Evolutionary conservation across 2,329 filamentous ascomycete species (phyloP), one percentile per base, ranked within the genome.

Genomic region (Hymenoscyphus albidus): DNA sequence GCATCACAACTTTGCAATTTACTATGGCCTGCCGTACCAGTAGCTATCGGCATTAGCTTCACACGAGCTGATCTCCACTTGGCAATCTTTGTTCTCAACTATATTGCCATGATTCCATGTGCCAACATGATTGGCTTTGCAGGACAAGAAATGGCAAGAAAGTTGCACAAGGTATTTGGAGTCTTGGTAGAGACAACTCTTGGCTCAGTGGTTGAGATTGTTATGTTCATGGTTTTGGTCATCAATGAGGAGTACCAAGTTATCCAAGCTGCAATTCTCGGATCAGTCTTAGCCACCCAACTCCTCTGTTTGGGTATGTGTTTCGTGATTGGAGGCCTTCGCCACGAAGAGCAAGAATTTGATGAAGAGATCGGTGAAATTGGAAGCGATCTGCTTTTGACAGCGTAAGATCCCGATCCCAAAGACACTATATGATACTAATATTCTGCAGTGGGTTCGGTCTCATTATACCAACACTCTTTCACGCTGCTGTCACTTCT

Each of bases 201-300:
- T 61, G 90, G 89, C 2, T 91, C 90, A 0, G 78, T 93, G 10
- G 91, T 95, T 61, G 92, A 96, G 74, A 88, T 96, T 64, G 85
- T 96, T 58, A 79, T 96, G 38, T 95, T 96, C 77, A 89, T 94
- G 80, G 84, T 93, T 2, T 78, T 96, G 56, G 81, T 95, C 4
- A 76, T 75, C 12, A 76, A 80, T 1, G 69, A 80, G 61, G 76
- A 80, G 75, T 87, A 89, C 65, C 81, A 83, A n/a, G 90, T 95
- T 70, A 91, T 96, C 70, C 86, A 92, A 73, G 91, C 91, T 62
- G 92, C 92, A 32, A 93, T 96, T 63, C 79, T 96, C 0, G 92
- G 92, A 42, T 94, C 91, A 0, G 90, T 96, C 56, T 77, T 96
- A 40, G 91, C 92, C 13, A 96, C 92, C 39, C 84, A 95, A 78